These are phyloP conservation scores for Colletotrichum cereale DNA, from an alignment of 2,329 filamentous ascomycete genomes.

Conservation along the genomic window DNA sequence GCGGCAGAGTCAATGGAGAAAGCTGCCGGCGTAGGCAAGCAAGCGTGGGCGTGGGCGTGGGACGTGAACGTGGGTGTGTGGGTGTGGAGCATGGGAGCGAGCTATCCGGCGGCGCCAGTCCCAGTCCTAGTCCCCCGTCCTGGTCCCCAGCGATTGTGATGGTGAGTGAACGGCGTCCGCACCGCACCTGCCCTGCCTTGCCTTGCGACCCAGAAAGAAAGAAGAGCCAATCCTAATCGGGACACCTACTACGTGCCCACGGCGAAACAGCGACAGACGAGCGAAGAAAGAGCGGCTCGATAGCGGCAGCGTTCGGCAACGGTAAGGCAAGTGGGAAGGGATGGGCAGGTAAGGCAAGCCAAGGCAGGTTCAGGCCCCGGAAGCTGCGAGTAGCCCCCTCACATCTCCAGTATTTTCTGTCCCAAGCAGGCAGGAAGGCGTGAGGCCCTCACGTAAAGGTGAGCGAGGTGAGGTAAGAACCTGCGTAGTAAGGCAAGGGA, in stretches of 20 bases:
- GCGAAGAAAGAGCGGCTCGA: conserved; percentile 35
- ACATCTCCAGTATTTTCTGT: neutral
- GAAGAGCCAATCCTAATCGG: conserved; percentile 29
- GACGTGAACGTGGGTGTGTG: conserved; percentile 17
- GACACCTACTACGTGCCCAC: conserved; percentile 33
- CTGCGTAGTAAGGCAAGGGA: conserved; percentile 8
- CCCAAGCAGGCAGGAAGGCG: neutral
- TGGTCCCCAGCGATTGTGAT: neutral
- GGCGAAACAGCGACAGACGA: conserved; percentile 26
- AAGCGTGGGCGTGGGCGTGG: conserved; percentile 11
- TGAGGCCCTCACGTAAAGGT: neutral
- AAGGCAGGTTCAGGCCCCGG: neutral
- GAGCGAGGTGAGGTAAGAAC: neutral
- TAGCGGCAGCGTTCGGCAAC: conserved; percentile 26
- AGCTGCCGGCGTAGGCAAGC: conserved; percentile 4
- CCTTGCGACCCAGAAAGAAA: neutral
- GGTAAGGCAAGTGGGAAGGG: conserved; percentile 16
- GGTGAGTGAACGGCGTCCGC: neutral
- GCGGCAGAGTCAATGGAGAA: conserved; percentile 5
- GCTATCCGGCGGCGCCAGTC: conserved; percentile 33
- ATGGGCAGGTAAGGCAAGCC: neutral
- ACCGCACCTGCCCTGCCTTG: conserved; percentile 1
- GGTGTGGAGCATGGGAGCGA: conserved; percentile 29
- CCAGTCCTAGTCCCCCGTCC: neutral
- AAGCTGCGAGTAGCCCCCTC: neutral